Evolutionary conservation across 805 yeast genomes (phyloP).

Genomic region (Cyberlindnera subsufficiens): DNA sequence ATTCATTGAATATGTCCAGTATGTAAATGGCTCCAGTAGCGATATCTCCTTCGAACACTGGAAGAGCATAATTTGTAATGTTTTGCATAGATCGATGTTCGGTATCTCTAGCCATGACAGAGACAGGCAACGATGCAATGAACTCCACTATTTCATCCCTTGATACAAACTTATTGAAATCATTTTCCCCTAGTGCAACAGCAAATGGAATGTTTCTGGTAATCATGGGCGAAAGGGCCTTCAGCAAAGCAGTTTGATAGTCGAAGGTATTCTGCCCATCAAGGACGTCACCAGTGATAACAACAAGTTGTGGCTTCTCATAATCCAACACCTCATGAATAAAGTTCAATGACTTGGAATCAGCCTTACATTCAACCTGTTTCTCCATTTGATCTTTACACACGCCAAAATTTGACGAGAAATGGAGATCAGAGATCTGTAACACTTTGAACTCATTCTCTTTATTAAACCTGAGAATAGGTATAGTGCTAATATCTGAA

Average conservation of each 20-base stretch:
- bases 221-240: slow-evolving; percentile 51
- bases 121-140: slow-evolving; percentile 43
- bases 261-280: slow-evolving; percentile 55
- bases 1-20: slow-evolving; percentile 49
- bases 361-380: slow-evolving; percentile 42
- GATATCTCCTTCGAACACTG: slow-evolving; percentile 28
- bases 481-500: neutral
- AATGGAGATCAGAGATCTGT: slow-evolving; percentile 64
- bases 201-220: slow-evolving; percentile 54
- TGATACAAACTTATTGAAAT: slow-evolving; percentile 44
- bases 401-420: slow-evolving; percentile 50
- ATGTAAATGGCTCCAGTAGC: slow-evolving; percentile 40
- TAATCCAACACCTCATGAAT: slow-evolving; percentile 43
- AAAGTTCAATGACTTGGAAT: slow-evolving; percentile 44
- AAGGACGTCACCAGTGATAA: slow-evolving; percentile 60
- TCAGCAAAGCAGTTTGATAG: slow-evolving; percentile 53
- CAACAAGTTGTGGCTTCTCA: slow-evolving; percentile 59
- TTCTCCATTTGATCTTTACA: slow-evolving; percentile 36
- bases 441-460: slow-evolving; percentile 49
- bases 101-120: slow-evolving; percentile 23
- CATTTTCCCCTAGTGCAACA: slow-evolving; percentile 55
- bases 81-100: slow-evolving; percentile 27
- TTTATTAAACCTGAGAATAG: slow-evolving; percentile 18
- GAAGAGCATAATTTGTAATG: slow-evolving; percentile 42
- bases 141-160: slow-evolving; percentile 40